Evolutionary conservation across 1,284 basidiomycete species (phyloP), one percentile per base, ranked within the genome.

Genomic region (Tetrapyrgos nigripes): DNA sequence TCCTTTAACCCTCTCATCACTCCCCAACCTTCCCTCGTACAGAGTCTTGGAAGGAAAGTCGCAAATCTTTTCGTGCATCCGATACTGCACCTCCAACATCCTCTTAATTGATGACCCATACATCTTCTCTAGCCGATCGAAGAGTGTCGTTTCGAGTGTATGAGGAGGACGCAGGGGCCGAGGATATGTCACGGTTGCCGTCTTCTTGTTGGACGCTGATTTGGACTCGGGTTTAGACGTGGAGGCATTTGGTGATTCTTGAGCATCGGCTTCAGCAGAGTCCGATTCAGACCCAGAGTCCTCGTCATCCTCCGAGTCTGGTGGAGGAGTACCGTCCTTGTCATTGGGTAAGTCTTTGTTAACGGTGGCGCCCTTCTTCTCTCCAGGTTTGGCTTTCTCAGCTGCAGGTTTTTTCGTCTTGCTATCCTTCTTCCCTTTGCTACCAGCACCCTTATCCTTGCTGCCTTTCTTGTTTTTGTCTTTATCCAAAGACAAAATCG

Each of bases 21-120:
- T 92, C 17, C 76, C 80, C 10, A 99, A 82, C 61, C 86, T 86
- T 24, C 83, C 84, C 3, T 83, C 78, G 71, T 99, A 99, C 50
- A 99, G 82, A 11, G 86, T 88, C 59, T 83, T 77, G 0, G 94
- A 96, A 0, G 97, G 97, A 71, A 97, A 98, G 4, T 82, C 74
- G 63, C 94, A 96, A 55, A 98, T 98, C 46, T 85, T 80, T 2
- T 82, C 77, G 70, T 97, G 92, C 95, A 98, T 97, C 91, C 94
- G 85, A 70, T 96, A 94, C 74, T 96, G 94, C 2, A 94, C 81
- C 31, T 88, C 85, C 21, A 99, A 84, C 83, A 98, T 89, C 8
- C 89, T 83, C 70, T 97, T 97, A 73, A 97, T 89, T 1, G 82
- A 79, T 0, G 84, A 74, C 0, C 96, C 96, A 65, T 96, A 96